Conservation (phyloP, 108 stramenopile species). For the Bacterosira constricta region DNA sequence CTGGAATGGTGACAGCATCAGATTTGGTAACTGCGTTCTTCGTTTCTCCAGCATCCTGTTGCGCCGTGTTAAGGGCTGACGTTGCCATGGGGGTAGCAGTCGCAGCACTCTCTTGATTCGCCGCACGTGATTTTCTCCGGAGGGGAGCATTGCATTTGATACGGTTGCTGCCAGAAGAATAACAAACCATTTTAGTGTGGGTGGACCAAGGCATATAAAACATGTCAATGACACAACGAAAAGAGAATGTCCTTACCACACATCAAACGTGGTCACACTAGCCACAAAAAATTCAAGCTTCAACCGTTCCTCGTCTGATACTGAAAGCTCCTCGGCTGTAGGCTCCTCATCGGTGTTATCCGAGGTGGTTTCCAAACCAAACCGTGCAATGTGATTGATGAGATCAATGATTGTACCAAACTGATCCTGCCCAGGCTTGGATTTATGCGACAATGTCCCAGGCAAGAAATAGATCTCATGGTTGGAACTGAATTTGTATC, state of each 20-base stretch:
- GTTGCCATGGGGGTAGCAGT: neutral
- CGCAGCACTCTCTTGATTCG: too few relatives aligned
- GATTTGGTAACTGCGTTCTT: neutral
- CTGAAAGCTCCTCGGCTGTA: neutral
- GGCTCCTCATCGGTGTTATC: too few relatives aligned
- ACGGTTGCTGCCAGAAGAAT: neutral
- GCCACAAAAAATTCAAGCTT: constrained; percentile 31
- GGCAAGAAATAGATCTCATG: constrained; percentile 7
- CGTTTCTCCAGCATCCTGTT: neutral
- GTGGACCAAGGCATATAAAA: too few relatives aligned
- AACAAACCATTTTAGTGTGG: too few relatives aligned
- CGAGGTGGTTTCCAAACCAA: constrained; percentile 13
- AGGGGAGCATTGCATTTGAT: too few relatives aligned
- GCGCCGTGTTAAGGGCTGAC: neutral
- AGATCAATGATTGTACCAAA: constrained; percentile 23
- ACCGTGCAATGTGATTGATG: constrained; percentile 42
- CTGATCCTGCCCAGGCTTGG: constrained; percentile 15
- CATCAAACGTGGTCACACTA: constrained; percentile 24
- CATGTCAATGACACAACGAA: too few relatives aligned
- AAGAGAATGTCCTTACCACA: constrained; percentile 24
- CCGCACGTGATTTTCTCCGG: too few relatives aligned
- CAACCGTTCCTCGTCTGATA: constrained; percentile 3
- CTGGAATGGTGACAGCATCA: neutral
- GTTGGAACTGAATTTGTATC: constrained; percentile 25
- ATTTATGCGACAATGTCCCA: constrained; percentile 4